These are phyloP conservation scores for Onygenales sp. DNA, from an alignment of 2,329 filamentous ascomycete genomes.

Conservation along the genomic window DNA sequence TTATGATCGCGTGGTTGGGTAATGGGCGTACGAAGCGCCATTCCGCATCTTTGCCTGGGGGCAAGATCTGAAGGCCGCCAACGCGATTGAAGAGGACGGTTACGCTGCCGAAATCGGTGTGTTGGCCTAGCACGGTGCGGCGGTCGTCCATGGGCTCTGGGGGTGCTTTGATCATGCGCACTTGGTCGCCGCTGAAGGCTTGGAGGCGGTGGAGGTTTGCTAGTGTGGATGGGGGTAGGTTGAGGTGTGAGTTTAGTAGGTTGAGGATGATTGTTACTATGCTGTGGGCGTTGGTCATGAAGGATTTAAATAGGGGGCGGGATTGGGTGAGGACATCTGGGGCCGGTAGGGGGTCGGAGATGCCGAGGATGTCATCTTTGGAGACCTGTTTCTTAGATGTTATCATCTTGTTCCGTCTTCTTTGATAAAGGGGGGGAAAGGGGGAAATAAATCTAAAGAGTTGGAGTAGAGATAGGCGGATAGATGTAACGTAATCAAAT, in stretches of 20 bases:
- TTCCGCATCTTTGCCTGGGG: slow-evolving; percentile 29
- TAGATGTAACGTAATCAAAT: too few species aligned
- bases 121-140: slow-evolving; percentile 39
- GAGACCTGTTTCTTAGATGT: slow-evolving; percentile 26
- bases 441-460: too few species aligned
- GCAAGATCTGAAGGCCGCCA: slow-evolving; percentile 45
- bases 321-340: slow-evolving; percentile 32
- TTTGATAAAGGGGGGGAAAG: not conserved
- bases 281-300: slow-evolving; percentile 36
- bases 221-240: slow-evolving; percentile 33
- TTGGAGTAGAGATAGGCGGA: too few species aligned
- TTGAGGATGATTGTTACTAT: slow-evolving; percentile 37
- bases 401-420: not conserved
- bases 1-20: slow-evolving; percentile 37
- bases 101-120: slow-evolving; percentile 49
- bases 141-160: slow-evolving; percentile 36
- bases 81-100: slow-evolving; percentile 49
- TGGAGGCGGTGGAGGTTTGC: slow-evolving; percentile 37
- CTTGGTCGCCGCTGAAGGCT: slow-evolving; percentile 40
- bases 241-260: slow-evolving; percentile 36
- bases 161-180: slow-evolving; percentile 44
- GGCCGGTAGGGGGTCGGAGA: slow-evolving; percentile 30
- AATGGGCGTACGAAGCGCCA: slow-evolving; percentile 48
- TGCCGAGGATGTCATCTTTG: slow-evolving; percentile 43
- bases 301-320: slow-evolving; percentile 31